Conservation (phyloP, 108 stramenopile genomes). For the Poteriospumella lacustris region DNA sequence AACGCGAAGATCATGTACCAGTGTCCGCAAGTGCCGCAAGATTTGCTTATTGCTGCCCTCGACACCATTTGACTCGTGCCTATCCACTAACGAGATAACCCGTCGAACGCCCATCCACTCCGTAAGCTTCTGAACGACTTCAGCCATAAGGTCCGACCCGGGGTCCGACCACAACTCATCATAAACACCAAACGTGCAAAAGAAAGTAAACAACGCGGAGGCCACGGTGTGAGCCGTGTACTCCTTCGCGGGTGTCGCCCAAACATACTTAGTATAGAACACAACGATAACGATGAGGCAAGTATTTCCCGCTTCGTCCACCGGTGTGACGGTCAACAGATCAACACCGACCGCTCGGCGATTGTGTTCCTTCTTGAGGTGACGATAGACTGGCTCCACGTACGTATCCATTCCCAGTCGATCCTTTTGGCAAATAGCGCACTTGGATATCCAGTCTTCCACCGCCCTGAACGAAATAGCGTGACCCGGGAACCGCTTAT, state of each 20-base stretch:
- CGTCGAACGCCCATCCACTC: not conserved
- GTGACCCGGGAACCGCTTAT: too few species aligned
- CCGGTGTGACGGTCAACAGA: too few species aligned
- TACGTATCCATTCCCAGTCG: too few species aligned
- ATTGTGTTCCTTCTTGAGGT: too few species aligned
- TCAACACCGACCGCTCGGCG: too few species aligned
- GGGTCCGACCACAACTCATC: not conserved
- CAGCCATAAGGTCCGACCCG: not conserved
- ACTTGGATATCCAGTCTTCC: too few species aligned
- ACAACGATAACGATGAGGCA: conserved; percentile 1
- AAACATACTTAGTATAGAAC: not conserved
- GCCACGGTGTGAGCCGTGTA: not conserved
- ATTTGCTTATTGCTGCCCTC: conserved; percentile 6
- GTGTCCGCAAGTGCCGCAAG: not conserved
- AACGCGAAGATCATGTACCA: not conserved
- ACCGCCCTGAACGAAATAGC: too few species aligned
- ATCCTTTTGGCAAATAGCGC: too few species aligned
- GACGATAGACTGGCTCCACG: too few species aligned
- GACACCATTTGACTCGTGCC: conserved; percentile 12
- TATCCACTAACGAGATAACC: not conserved
- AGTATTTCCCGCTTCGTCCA: not conserved
- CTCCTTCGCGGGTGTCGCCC: not conserved
- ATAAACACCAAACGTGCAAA: not conserved
- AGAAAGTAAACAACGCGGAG: not conserved
- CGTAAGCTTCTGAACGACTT: not conserved